Evolutionary conservation across 208 protist genomes (phyloP), one percentile per base, ranked within the genome.

Genomic region (Leishmania lainsoni): DNA sequence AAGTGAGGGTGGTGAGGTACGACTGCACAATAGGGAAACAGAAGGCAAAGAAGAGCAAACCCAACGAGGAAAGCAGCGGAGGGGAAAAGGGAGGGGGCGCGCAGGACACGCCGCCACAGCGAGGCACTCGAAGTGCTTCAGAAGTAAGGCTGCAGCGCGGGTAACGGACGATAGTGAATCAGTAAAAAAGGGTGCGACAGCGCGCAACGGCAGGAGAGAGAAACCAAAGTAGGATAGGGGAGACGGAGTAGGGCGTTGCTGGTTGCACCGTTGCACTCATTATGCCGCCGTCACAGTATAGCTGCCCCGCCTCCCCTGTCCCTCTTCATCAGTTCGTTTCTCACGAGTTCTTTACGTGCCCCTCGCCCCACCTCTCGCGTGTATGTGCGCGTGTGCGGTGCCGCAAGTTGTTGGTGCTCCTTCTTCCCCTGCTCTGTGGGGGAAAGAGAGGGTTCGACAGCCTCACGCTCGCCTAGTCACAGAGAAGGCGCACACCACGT

Each of bases 71-170:
- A 17, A 48, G 39, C 8, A 8, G 32, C 29, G 20, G 42, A n/a
- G 32, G 20, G 22, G 42, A 2, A 65, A 22, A 14, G 6, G 6
- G 61, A 29, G 58, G 58, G 58, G 8, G 58, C 10, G 58, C 9
- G 42, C 42, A 73, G 45, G 49, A 54, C 54, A 8, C 72, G 42
- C 42, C 42, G 6, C 42, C 42, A 45, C 42, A 72, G 17, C 48
- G 26, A 76, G 77, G 59, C 75, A 56, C 35, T n/a, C 42, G n/a
- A 65, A 29, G 70, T 54, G 56, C 16, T 76, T 69, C 32, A 75
- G 8, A 84, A 29, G 74, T 48, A 80, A 51, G 70, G 39, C 59
- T 14, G 58, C 75, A 78, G 59, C 80, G 51, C 78, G 68, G 32
- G 70, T 75, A 78, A 78, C 74, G 32, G 72, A 32, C 17, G 75